Evolutionary conservation across 169 alveolate species (phyloP).

Genomic region (Perkinsus chesapeaki): DNA sequence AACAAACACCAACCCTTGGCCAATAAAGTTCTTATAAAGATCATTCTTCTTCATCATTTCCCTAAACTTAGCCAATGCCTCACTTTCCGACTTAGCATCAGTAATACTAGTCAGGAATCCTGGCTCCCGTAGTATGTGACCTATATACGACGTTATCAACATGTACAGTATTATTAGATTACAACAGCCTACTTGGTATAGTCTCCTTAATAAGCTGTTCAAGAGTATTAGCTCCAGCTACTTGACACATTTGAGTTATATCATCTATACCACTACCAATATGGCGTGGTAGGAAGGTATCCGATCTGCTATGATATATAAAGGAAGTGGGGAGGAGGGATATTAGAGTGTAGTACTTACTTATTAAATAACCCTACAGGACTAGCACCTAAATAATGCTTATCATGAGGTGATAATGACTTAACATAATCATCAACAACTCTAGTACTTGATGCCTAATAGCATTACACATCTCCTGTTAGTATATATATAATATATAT

Average conservation of each 20-base stretch:
- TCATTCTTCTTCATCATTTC: constrained; percentile 2
- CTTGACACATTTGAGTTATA: background rate
- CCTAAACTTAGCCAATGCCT: background rate
- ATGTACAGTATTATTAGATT: background rate
- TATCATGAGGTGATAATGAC: background rate
- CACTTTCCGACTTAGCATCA: background rate
- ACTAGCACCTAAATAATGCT: background rate
- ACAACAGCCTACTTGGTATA: background rate
- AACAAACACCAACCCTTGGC: background rate
- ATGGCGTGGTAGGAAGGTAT: background rate
- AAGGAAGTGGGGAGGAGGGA: background rate
- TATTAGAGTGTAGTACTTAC: background rate
- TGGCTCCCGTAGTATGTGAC: background rate
- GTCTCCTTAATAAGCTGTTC: background rate
- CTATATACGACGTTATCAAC: background rate
- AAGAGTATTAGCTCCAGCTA: background rate
- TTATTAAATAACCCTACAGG: background rate
- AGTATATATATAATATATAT: too few species aligned
- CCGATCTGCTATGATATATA: background rate
- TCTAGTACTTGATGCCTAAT: too few species aligned
- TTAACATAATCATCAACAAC: background rate
- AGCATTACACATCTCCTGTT: too few species aligned
- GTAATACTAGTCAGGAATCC: background rate
- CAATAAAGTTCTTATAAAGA: constrained; percentile 14
- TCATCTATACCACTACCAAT: background rate